A percentile compares a stretch with the other conserved stretches of the same genome.
These are phyloP conservation scores for Xanthoconium purpureum DNA, from an alignment of 768 basidiomycete species.

Conservation along the genomic window DNA sequence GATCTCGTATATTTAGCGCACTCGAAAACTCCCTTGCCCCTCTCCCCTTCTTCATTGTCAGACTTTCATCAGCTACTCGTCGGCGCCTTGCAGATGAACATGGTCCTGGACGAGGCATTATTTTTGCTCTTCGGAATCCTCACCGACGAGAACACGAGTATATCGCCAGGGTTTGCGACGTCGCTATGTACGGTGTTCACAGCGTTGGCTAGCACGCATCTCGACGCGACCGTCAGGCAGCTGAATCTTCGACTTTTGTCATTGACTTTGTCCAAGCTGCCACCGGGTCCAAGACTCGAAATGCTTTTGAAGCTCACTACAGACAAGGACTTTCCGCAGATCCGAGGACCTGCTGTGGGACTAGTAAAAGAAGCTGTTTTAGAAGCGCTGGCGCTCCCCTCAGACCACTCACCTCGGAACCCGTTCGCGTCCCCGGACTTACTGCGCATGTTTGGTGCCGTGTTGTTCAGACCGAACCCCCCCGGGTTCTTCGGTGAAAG, in stretches of 20 bases:
- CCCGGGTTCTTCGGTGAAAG: constrained; percentile 44
- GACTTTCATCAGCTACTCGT: constrained; percentile 43
- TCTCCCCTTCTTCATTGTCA: constrained; percentile 13
- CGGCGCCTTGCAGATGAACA: constrained; percentile 50
- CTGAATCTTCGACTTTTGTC: constrained; percentile 60
- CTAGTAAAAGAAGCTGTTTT: constrained; percentile 67
- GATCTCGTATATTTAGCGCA: constrained; percentile 28
- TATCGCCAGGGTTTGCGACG: constrained; percentile 44
- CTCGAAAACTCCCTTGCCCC: constrained; percentile 11
- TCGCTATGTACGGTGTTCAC: constrained; percentile 52
- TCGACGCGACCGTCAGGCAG: constrained; percentile 56
- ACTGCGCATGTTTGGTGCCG: constrained; percentile 54
- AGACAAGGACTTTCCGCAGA: constrained; percentile 55
- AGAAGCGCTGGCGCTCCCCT: constrained; percentile 41
- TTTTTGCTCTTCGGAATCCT: constrained; percentile 45
- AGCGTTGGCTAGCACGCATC: constrained; percentile 57
- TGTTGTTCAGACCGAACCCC: constrained; percentile 57
- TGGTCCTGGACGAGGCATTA: constrained; percentile 58
- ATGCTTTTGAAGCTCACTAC: constrained; percentile 52
- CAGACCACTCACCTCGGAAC: constrained; percentile 24
- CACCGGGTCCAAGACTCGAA: constrained; percentile 48
- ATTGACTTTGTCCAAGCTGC: constrained; percentile 46
- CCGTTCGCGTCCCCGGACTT: constrained; percentile 56
- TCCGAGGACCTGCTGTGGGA: constrained; percentile 66
- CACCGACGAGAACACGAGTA: constrained; percentile 8